Evolutionary conservation across 805 yeast genomes (phyloP).

Genomic region (Hanseniaspora vineae): DNA sequence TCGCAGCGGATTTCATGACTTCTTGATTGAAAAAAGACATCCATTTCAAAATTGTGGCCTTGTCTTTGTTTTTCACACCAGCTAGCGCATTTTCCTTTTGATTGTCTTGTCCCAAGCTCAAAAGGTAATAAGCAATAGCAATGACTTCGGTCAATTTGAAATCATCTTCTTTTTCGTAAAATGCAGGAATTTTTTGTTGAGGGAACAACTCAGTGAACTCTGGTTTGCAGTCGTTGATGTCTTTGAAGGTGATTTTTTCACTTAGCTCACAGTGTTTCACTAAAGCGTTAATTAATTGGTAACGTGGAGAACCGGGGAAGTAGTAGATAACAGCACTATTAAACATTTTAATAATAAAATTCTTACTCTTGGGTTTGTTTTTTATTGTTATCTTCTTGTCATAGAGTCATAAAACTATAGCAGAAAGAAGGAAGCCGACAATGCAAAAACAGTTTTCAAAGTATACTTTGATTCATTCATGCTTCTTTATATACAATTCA

Average conservation of each 20-base stretch:
- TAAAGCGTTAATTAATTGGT: neutral
- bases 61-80: conserved; percentile 7
- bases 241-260: neutral
- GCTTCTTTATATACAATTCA: too few species aligned
- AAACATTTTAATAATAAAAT: neutral
- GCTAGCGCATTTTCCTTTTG: neutral
- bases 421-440: too few species aligned
- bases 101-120: neutral
- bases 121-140: conserved; percentile 43
- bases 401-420: too few species aligned
- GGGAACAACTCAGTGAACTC: neutral
- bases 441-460: too few species aligned
- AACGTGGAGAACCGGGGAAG: neutral
- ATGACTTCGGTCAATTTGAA: conserved; percentile 56
- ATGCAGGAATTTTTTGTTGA: neutral
- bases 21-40: conserved; percentile 48
- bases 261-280: neutral
- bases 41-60: conserved; percentile 59
- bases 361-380: too few species aligned
- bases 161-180: conserved; percentile 15
- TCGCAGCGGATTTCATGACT: neutral
- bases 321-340: neutral
- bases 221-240: neutral
- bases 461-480: too few species aligned
- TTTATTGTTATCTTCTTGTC: neutral